Evolutionary conservation across 768 basidiomycete genomes (phyloP).

Genomic region (Coprinopsis cinerea): DNA sequence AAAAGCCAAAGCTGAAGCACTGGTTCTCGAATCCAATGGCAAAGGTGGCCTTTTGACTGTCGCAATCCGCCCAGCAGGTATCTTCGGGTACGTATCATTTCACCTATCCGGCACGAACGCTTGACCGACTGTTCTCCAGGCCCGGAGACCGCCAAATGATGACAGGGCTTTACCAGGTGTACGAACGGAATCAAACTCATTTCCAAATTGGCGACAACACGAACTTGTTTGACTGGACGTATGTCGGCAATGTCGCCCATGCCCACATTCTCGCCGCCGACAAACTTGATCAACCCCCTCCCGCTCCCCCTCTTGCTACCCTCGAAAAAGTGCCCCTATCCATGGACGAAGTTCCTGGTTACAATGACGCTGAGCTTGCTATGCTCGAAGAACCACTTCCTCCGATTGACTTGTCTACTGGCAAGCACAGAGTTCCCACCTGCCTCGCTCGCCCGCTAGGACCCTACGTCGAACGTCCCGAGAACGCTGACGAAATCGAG

Average conservation of each 20-base stretch:
- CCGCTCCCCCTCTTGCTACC: slow-evolving; percentile 33
- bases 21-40: slow-evolving; percentile 83
- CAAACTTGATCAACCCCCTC: slow-evolving; percentile 56
- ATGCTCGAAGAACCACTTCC: slow-evolving; percentile 50
- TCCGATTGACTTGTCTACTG: slow-evolving; percentile 58
- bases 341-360: slow-evolving; percentile 33
- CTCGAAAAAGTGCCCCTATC: slow-evolving; percentile 30
- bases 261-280: slow-evolving; percentile 94
- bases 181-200: slow-evolving; percentile 76
- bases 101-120: background rate
- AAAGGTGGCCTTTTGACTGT: slow-evolving; percentile 81
- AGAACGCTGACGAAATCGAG: slow-evolving; percentile 51
- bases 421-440: slow-evolving; percentile 66
- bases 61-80: slow-evolving; percentile 86
- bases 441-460: slow-evolving; percentile 78
- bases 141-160: slow-evolving; percentile 86
- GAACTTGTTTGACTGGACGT: slow-evolving; percentile 95
- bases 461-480: slow-evolving; percentile 62
- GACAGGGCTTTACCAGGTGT: slow-evolving; percentile 71
- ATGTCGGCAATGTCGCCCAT: slow-evolving; percentile 91
- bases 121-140: slow-evolving; percentile 6
- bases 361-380: slow-evolving; percentile 35
- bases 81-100: slow-evolving; percentile 71
- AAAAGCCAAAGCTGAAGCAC: slow-evolving; percentile 82
- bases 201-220: slow-evolving; percentile 93